Conservation (phyloP, 257 asterid genomes). For the Anisodus acutangulus region DNA sequence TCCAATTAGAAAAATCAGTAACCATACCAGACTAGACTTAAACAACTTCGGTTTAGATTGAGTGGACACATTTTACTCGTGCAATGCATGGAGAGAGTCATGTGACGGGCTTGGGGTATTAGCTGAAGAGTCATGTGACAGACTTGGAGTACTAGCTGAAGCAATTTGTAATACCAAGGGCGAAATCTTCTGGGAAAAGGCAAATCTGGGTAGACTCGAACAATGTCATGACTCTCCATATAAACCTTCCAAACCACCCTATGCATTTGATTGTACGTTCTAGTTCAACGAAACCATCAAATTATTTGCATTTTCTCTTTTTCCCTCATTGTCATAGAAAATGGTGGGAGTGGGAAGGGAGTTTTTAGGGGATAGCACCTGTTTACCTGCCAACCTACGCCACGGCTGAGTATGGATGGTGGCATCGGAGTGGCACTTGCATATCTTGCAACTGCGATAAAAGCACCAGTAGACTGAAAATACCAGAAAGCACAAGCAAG, state of each 20-base stretch:
- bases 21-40: background rate
- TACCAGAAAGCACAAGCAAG: constrained; percentile 22
- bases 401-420: constrained; percentile 84
- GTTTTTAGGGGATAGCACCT: background rate
- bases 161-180: background rate
- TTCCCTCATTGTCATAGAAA: background rate
- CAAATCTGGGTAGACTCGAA: background rate
- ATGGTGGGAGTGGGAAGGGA: background rate
- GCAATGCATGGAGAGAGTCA: constrained; percentile 23
- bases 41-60: background rate
- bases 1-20: background rate
- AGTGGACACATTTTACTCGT: background rate
- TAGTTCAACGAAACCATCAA: background rate
- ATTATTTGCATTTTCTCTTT: background rate
- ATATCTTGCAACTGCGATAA: constrained; percentile 60
- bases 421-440: constrained; percentile 74
- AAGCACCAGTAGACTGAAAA: constrained; percentile 74
- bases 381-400: constrained; percentile 96
- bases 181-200: constrained; percentile 21
- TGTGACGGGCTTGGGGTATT: background rate
- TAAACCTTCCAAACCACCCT: background rate
- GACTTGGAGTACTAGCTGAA: background rate
- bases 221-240: constrained; percentile 5
- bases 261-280: background rate
- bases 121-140: background rate